Evolutionary conservation across 352 stramenopile genomes (phyloP).

Genomic region (Phytophthora constricta): DNA sequence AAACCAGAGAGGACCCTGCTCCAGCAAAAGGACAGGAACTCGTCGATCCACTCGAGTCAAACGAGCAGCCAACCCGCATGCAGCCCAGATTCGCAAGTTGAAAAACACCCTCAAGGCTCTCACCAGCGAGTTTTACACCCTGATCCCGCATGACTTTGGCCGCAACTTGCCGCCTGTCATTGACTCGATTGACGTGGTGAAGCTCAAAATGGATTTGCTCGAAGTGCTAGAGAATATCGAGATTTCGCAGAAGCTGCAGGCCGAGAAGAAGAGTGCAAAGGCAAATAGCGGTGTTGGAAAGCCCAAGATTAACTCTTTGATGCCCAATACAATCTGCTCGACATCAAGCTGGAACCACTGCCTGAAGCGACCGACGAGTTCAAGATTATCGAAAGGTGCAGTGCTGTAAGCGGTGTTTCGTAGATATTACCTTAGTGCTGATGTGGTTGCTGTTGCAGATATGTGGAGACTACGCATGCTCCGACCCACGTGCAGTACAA

Average conservation of each 20-base stretch:
- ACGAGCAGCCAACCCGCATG: conserved; percentile 30
- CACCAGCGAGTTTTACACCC: conserved; percentile 71
- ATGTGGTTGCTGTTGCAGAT: conserved; percentile 29
- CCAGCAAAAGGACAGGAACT: conserved; percentile 18
- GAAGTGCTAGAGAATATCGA: conserved; percentile 72
- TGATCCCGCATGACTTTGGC: conserved; percentile 79
- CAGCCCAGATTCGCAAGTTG: conserved; percentile 43
- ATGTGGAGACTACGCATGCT: conserved; percentile 70
- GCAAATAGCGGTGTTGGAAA: conserved; percentile 6
- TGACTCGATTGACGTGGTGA: conserved; percentile 65
- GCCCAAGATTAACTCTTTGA: conserved; percentile 58
- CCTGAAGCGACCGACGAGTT: conserved; percentile 48
- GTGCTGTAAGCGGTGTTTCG: background rate
- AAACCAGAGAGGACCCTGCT: background rate
- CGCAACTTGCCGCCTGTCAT: conserved; percentile 61
- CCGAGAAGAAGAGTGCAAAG: conserved; percentile 50
- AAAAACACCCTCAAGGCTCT: conserved; percentile 63
- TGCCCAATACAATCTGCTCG: conserved; percentile 66
- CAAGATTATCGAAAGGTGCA: conserved; percentile 54
- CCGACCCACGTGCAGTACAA: conserved; percentile 73
- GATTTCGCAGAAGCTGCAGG: conserved; percentile 67
- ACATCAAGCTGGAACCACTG: conserved; percentile 58
- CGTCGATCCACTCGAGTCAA: conserved; percentile 37
- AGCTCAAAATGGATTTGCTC: conserved; percentile 73
- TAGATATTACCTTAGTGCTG: background rate